A percentile compares a stretch with the other conserved stretches of the same genome.
phyloP scores from a whole-genome alignment of 257 asterid genomes.

The Anisodus tanguticus region DNA sequence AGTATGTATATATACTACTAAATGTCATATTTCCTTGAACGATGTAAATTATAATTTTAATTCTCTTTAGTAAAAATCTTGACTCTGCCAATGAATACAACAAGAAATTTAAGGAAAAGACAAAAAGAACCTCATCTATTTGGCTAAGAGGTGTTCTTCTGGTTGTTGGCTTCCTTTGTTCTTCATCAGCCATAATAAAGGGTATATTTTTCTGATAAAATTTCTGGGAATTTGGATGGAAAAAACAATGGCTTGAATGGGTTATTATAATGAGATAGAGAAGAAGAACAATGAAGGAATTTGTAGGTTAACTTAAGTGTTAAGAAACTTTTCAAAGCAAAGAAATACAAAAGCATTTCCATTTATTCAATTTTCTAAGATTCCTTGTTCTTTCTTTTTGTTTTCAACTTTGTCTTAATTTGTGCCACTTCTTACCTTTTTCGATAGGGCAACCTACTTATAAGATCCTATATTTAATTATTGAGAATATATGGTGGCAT shows the following conservation, averaged over 20 bases:
- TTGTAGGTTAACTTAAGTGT: constrained; percentile 7
- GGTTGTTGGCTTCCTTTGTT: constrained; percentile 21
- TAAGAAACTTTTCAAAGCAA: constrained; percentile 30
- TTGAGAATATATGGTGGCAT: too few relatives aligned
- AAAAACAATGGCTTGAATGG: neutral
- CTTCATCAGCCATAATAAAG: constrained; percentile 17
- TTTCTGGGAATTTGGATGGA: neutral
- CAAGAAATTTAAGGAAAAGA: neutral
- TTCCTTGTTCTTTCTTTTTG: constrained; percentile 19
- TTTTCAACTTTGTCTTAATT: neutral
- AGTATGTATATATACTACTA: neutral
- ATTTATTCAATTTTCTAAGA: constrained; percentile 14
- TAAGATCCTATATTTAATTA: too few relatives aligned
- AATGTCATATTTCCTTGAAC: neutral
- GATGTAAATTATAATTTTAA: neutral
- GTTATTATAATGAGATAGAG: constrained; percentile 6
- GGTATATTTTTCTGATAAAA: too few relatives aligned
- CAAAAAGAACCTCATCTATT: constrained; percentile 19
- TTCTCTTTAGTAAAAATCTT: neutral
- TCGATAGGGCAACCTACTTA: too few relatives aligned
- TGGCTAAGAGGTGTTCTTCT: constrained; percentile 27
- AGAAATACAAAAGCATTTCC: neutral
- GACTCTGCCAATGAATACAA: neutral
- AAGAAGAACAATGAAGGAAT: neutral
- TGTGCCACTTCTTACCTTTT: neutral